Percentiles rank a stretch among this genome's conserved stretches.
Evolutionary conservation across 306 rosid species (phyloP).

Genomic region (Astragalus glycyphyllos): DNA sequence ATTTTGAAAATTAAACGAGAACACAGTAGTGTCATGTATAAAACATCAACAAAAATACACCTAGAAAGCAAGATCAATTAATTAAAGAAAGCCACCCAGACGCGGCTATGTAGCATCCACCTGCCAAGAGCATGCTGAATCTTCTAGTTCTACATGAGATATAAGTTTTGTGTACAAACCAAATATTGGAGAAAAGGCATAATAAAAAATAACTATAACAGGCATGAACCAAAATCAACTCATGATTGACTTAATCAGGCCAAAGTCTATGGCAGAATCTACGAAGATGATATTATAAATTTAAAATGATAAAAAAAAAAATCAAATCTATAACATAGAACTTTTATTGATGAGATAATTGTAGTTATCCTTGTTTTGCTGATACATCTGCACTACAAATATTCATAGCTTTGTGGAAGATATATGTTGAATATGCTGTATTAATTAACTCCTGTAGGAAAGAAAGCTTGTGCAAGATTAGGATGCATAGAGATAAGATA

Average conservation of each 20-base stretch:
- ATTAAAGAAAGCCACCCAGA: too few relatives aligned
- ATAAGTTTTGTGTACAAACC: conserved; percentile 2
- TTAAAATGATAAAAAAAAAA: too few relatives aligned
- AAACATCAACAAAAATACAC: conserved; percentile 24
- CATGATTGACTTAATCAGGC: too few relatives aligned
- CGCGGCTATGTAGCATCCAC: too few relatives aligned
- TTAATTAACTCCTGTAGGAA: conserved; percentile 7
- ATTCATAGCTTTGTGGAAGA: conserved; percentile 27
- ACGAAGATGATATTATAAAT: too few relatives aligned
- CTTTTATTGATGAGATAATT: conserved; percentile 24
- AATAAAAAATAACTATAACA: conserved; percentile 6
- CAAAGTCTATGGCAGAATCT: too few relatives aligned
- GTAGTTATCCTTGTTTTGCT: conserved; percentile 13
- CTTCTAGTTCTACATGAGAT: too few relatives aligned
- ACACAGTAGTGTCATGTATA: neutral
- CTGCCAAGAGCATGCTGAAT: too few relatives aligned
- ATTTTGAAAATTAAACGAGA: conserved; percentile 10
- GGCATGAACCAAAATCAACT: conserved; percentile 5
- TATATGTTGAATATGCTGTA: conserved; percentile 24
- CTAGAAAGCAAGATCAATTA: too few relatives aligned
- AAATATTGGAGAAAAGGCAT: conserved; percentile 22
- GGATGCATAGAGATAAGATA: conserved; percentile 41
- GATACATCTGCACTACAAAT: conserved; percentile 14
- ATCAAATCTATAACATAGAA: conserved; percentile 26
- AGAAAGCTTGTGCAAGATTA: conserved; percentile 11